Percentiles rank a stretch among this genome's conserved stretches.
Conservation (phyloP, 768 basidiomycete species). For the Psilocybe tampanensis region DNA sequence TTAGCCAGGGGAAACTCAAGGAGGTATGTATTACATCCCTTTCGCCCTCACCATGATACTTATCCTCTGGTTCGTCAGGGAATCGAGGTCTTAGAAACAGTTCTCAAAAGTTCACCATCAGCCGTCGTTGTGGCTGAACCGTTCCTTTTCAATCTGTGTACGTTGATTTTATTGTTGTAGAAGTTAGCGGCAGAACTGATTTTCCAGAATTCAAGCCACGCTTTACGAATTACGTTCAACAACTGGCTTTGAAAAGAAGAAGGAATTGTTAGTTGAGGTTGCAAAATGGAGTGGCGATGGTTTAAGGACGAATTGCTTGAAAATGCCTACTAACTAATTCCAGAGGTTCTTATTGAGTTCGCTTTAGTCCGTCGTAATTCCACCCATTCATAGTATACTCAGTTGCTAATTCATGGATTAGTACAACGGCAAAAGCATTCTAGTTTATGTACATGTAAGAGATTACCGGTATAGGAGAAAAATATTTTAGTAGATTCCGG, state of each 20-base stretch:
- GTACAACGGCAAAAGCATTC: too few relatives aligned
- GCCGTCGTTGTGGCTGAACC: conserved; percentile 78
- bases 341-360: too few relatives aligned
- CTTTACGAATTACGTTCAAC: conserved; percentile 81
- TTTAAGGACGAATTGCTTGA: conserved; percentile 72
- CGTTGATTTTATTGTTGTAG: conserved; percentile 29
- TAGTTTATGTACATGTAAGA: not conserved
- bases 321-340: conserved; percentile 63
- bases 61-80: conserved; percentile 41
- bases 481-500: conserved; percentile 68
- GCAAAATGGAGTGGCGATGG: conserved; percentile 90
- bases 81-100: conserved; percentile 67
- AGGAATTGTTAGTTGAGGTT: conserved; percentile 70
- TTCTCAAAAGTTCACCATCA: conserved; percentile 65
- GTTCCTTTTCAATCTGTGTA: conserved; percentile 84
- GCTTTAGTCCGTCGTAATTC: too few relatives aligned
- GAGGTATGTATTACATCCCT: conserved; percentile 48
- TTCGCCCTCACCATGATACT: not conserved
- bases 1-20: conserved; percentile 71
- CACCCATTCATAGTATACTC: too few relatives aligned
- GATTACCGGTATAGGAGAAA: not conserved
- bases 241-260: conserved; percentile 75
- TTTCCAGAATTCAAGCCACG: conserved; percentile 65
- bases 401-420: too few relatives aligned
- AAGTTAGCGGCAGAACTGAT: too few relatives aligned